Base-by-base conservation (phyloP, 306 rosid species). In the Castanea sativa region DNA sequence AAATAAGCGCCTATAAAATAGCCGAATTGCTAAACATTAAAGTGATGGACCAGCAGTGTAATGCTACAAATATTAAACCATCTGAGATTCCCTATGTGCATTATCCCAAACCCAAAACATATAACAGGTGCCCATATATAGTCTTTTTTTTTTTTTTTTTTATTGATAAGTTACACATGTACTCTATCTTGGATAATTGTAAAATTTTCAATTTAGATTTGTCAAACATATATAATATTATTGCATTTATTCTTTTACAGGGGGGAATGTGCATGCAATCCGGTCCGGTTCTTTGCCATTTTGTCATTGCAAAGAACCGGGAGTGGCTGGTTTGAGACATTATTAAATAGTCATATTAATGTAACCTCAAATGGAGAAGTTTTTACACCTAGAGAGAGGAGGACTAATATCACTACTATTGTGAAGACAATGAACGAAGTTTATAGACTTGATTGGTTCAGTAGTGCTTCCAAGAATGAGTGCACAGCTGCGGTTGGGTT, bases 301-400 rank as follows among this genome's bases (percentile, higher is more conserved):
- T 83, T 93, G 79, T 96, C 99, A 2, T 90, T 88, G 99, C 99
- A 96, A 84, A 91, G 99, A 87, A 93, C 98, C 51, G 99, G 99
- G 73, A 96, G 99, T 88, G 99, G 99, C 69, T 96, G 99, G 99
- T 96, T 96, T 72, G 99, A 96, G 97, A 96, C 99, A 2, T 89
- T 96, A 76, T 78, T 96, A 67, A 96, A 96, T 75, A 96, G 89
- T 75, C 99, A 96, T 80, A 87, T 90, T 77, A 96, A 93, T 82
- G 88, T 96, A 79, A 96, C 98, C 83, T 96, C 99, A 16, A 96
- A 96, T 69, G 99, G 99, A 76, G 99, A 96, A 80, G 86, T 96
- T 74, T 96, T 96, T 83, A 89, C 97, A 19, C 92, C 89, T 67
- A 96, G 93, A 91, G 89, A 77, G 33, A 90, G 99, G 76, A 91